phyloP scores from a whole-genome alignment of 495 filamentous ascomycete genomes.

The Margaritispora aquatica region DNA sequence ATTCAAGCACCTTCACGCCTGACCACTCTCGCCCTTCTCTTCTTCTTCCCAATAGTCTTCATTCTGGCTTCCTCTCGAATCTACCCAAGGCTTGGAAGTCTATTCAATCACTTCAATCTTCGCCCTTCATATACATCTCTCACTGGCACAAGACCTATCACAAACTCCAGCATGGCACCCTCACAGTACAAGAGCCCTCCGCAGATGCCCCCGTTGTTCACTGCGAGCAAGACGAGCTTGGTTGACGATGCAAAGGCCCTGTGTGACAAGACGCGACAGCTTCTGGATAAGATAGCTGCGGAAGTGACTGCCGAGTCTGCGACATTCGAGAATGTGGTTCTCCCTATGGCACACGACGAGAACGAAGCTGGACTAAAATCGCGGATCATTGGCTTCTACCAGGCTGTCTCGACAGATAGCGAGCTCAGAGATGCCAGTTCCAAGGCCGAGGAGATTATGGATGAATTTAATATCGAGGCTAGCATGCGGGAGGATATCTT shows the following conservation, averaged over 20 bases:
- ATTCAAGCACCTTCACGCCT: too few relatives aligned
- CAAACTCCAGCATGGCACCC: constrained; percentile 62
- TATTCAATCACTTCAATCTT: constrained; percentile 49
- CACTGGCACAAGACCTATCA: constrained; percentile 21
- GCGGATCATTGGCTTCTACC: constrained; percentile 69
- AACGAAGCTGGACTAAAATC: constrained; percentile 52
- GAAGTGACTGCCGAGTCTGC: constrained; percentile 59
- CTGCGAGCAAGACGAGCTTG: constrained; percentile 69
- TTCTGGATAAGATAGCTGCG: constrained; percentile 71
- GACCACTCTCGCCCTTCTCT: constrained; percentile 42
- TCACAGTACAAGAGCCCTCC: constrained; percentile 63
- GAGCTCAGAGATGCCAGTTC: constrained; percentile 59
- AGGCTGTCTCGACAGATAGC: constrained; percentile 66
- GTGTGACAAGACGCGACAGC: constrained; percentile 57
- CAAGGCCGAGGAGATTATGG: constrained; percentile 53
- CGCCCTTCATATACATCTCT: constrained; percentile 5
- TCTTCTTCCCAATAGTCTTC: constrained; percentile 55
- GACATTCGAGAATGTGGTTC: constrained; percentile 58
- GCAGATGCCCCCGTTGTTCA: constrained; percentile 81
- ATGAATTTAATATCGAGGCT: constrained; percentile 53
- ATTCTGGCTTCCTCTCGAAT: constrained; percentile 72
- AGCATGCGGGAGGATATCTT: constrained; percentile 58
- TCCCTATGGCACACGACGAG: constrained; percentile 63
- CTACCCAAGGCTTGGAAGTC: constrained; percentile 53
- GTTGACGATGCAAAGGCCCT: constrained; percentile 70